These are phyloP conservation scores for Gossypium turneri DNA, from an alignment of 345 rosid genomes.

Conservation along the genomic window DNA sequence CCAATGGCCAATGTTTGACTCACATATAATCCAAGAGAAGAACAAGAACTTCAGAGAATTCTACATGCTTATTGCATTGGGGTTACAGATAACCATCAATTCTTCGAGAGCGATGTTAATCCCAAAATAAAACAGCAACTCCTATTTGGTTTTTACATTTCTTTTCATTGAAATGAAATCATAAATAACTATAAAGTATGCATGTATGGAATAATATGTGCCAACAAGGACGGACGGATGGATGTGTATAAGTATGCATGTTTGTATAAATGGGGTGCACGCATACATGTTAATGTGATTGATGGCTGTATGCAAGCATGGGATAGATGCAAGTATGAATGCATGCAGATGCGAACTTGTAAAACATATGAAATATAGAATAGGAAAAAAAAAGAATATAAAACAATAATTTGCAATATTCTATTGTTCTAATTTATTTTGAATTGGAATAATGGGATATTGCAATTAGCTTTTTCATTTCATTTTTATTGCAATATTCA, in stretches of 20 bases:
- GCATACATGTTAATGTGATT: neutral
- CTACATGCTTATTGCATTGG: neutral
- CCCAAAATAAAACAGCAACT: neutral
- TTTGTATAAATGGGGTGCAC: neutral
- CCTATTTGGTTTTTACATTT: neutral
- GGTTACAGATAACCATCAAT: neutral
- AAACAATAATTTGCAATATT: neutral
- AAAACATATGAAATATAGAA: neutral
- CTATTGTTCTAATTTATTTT: conserved; percentile 3
- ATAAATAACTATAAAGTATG: neutral
- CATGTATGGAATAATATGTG: neutral
- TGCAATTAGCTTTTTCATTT: neutral
- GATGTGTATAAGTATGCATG: neutral
- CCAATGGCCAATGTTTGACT: neutral
- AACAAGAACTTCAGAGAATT: neutral
- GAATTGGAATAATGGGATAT: neutral
- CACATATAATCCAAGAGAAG: neutral
- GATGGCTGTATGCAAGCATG: neutral
- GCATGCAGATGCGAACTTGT: neutral
- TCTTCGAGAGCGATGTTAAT: neutral
- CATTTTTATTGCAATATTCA: neutral
- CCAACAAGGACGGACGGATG: neutral
- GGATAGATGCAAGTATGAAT: neutral
- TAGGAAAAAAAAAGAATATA: neutral
- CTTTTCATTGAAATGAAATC: neutral